Conservation (phyloP, 768 basidiomycete species). For the Suillus tomentosus region DNA sequence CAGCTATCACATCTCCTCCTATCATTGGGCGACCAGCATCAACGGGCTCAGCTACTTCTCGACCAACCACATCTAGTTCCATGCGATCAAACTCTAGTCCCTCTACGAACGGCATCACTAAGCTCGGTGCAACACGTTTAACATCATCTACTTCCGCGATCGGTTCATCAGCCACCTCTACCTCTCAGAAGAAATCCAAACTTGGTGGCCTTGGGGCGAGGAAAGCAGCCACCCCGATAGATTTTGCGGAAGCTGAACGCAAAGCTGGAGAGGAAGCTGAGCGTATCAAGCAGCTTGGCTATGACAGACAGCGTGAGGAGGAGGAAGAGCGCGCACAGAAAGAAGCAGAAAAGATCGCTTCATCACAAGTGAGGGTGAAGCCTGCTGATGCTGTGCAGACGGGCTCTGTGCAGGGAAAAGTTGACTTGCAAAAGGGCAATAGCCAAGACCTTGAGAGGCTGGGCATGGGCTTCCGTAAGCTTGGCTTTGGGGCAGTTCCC, state of each 20-base stretch:
- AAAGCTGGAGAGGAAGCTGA: constrained; percentile 92
- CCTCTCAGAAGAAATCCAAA: constrained; percentile 61
- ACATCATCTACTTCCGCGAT: constrained; percentile 42
- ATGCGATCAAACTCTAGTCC: constrained; percentile 49
- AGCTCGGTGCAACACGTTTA: constrained; percentile 44
- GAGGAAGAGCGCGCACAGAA: constrained; percentile 74
- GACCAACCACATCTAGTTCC: constrained; percentile 68
- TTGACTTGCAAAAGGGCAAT: constrained; percentile 40
- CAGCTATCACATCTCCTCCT: constrained; percentile 56
- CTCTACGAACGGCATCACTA: constrained; percentile 32
- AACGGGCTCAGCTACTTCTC: constrained; percentile 42
- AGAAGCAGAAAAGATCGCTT: constrained; percentile 52
- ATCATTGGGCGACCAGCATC: constrained; percentile 56
- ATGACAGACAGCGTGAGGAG: constrained; percentile 83
- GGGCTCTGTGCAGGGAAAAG: constrained; percentile 28
- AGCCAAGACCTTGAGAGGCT: constrained; percentile 55
- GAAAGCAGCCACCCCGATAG: constrained; percentile 76
- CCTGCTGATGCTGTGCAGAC: constrained; percentile 28
- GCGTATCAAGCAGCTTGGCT: constrained; percentile 87
- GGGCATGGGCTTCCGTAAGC: constrained; percentile 72
- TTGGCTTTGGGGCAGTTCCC: constrained; percentile 87
- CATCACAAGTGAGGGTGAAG: constrained; percentile 32
- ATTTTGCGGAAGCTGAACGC: constrained; percentile 94
- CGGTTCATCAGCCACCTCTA: constrained; percentile 32
- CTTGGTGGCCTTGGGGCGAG: constrained; percentile 84